Conservation (phyloP, 2,329 filamentous ascomycete species). For the Colletotrichum acutatum region DNA sequence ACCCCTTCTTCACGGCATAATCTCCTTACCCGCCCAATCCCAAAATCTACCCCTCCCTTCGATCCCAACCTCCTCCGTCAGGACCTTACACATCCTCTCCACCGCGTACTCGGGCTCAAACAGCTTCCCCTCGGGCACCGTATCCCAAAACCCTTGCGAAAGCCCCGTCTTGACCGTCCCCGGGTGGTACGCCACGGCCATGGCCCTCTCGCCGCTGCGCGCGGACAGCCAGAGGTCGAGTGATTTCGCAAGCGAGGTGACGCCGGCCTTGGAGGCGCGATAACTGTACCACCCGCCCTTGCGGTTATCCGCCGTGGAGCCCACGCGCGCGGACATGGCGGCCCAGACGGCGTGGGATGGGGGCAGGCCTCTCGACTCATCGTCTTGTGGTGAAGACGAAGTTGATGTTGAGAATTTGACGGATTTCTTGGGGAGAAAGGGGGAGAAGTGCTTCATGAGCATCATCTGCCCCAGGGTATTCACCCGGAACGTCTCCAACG, state of each 20-base stretch:
- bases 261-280: constrained; percentile 78
- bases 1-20: constrained; percentile 59
- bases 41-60: constrained; percentile 71
- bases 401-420: constrained; percentile 45
- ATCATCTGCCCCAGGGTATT: constrained; percentile 81
- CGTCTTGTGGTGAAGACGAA: not conserved
- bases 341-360: constrained; percentile 71
- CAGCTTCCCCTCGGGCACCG: constrained; percentile 69
- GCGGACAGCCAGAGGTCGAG: constrained; percentile 75
- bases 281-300: constrained; percentile 87
- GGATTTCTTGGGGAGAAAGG: constrained; percentile 73
- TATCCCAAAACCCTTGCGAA: constrained; percentile 77
- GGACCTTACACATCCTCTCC: constrained; percentile 70
- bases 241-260: constrained; percentile 77
- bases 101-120: constrained; percentile 75
- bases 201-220: constrained; percentile 68
- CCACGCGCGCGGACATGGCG: constrained; percentile 83
- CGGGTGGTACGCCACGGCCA: constrained; percentile 79
- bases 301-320: constrained; percentile 76
- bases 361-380: constrained; percentile 4
- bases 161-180: constrained; percentile 83
- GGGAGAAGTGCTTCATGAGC: constrained; percentile 79
- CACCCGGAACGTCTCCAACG: constrained; percentile 76
- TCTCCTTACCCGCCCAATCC: constrained; percentile 76
- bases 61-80: constrained; percentile 57